A percentile compares a stretch with the other conserved stretches of the same genome.
Conservation (phyloP, 2,329 filamentous ascomycete genomes). For the Tolypocladium tropicale region DNA sequence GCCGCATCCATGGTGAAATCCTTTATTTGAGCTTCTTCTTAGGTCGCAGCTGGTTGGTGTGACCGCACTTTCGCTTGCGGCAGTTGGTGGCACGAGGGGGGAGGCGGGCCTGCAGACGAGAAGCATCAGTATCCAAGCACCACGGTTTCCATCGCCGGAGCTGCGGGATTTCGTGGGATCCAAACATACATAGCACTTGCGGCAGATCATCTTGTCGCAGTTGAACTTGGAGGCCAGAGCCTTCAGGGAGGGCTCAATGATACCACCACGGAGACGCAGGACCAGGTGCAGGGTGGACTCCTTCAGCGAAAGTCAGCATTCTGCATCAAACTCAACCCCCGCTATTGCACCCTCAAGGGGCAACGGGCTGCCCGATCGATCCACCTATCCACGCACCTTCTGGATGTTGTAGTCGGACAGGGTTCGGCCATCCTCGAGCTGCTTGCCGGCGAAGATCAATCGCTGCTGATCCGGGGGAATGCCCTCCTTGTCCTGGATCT, state of each 20-base stretch:
- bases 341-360: slow-evolving; percentile 1
- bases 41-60: slow-evolving; percentile 99
- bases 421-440: slow-evolving; percentile 96
- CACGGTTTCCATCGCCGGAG: neutral
- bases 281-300: slow-evolving; percentile 98
- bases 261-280: slow-evolving; percentile 97
- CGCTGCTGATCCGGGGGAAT: slow-evolving; percentile 98
- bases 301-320: slow-evolving; percentile 36
- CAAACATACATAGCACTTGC: slow-evolving; percentile 94
- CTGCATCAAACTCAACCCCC: neutral
- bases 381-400: slow-evolving; percentile 56
- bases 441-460: slow-evolving; percentile 97
- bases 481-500: slow-evolving; percentile 99
- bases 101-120: slow-evolving; percentile 54
- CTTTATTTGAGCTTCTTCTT: slow-evolving; percentile 98
- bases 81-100: slow-evolving; percentile 99
- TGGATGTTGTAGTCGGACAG: slow-evolving; percentile 99
- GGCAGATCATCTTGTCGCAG: slow-evolving; percentile 99
- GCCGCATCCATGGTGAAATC: slow-evolving; percentile 31
- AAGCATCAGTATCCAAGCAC: slow-evolving; percentile 5
- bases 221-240: slow-evolving; percentile 98
- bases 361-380: neutral
- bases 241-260: slow-evolving; percentile 98
- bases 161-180: neutral
- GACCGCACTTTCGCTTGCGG: slow-evolving; percentile 99